Evolutionary conservation across 208 protist genomes (phyloP), one percentile per base, ranked within the genome.

Genomic region (Acanthamoeba lenticulata): DNA sequence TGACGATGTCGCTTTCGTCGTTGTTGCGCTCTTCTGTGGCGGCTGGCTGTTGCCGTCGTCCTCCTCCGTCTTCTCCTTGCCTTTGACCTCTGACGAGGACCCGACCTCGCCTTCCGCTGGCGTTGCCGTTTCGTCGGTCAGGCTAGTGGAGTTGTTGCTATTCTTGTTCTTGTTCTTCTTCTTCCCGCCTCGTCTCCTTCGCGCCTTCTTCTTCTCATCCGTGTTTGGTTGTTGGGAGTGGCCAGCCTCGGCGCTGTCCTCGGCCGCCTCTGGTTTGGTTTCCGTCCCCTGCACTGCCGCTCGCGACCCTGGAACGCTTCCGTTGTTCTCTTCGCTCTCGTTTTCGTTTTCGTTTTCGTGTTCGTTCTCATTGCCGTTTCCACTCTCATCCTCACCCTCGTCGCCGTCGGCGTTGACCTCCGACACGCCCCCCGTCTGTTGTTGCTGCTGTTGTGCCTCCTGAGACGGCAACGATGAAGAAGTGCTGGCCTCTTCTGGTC

Each of bases 101-200:
- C 21, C 15, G 15, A 60, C 52, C 21, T 60, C 52, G 11, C 52
- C 52, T 38, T 52, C 49, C 40, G 72, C 42, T n/a, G 27, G 42
- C 27, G 9, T 55, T 85, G 72, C 72, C 74, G 44, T 42, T 21
- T 60, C 52, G 52, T 60, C 52, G 21, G 52, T 60, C 52, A 27
- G 52, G 21, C 52, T 60, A 21, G 11, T 21, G 15, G 21, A 60
- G 52, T 60, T 47, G 32, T 47, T 42, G 45, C 81, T 44, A 17
- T 62, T 89, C 45, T 91, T 65, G 29, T 89, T 91, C 60, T 65
- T 85, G 49, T 91, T 65, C 85, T 91, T 91, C 55, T 49, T 62
- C 52, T 91, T 91, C 17, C 55, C 85, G n/a, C 85, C 60, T 91
- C 85, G 49, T 36, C 60, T 91, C 52, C 38, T 65, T 38, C 60